A percentile compares a stretch with the other conserved stretches of the same genome.
These are phyloP conservation scores for Trichosporon ovoides DNA, from an alignment of 1,284 basidiomycete genomes.

Conservation along the genomic window DNA sequence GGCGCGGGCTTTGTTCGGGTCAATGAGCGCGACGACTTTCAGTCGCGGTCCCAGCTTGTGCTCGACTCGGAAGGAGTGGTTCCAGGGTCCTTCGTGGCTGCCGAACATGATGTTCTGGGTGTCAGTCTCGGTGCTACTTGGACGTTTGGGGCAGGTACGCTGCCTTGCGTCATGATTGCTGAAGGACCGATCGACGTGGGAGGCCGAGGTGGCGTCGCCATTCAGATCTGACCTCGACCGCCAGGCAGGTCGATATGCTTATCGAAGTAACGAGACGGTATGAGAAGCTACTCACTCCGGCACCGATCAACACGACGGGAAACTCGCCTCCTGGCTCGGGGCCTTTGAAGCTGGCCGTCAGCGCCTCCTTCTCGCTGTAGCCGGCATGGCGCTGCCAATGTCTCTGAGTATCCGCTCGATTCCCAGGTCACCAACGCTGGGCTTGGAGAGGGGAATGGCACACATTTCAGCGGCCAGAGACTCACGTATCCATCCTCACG, in stretches of 20 bases:
- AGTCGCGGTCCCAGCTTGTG: constrained; percentile 93
- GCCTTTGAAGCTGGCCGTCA: background rate
- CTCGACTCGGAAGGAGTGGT: constrained; percentile 89
- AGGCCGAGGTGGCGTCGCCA: too few species aligned
- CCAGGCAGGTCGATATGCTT: too few species aligned
- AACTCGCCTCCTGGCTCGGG: constrained; percentile 58
- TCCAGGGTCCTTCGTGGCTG: constrained; percentile 64
- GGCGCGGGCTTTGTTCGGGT: constrained; percentile 80
- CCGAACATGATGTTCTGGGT: constrained; percentile 89
- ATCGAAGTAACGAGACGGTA: background rate
- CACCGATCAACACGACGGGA: constrained; percentile 86
- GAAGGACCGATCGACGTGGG: too few species aligned
- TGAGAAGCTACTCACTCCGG: constrained; percentile 61
- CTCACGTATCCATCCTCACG: constrained; percentile 44
- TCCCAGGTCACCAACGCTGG: too few species aligned
- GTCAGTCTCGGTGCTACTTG: too few species aligned
- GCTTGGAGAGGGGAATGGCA: too few species aligned
- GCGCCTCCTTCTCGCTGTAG: background rate
- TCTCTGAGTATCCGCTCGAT: too few species aligned
- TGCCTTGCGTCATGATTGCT: too few species aligned
- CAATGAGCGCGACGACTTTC: constrained; percentile 90
- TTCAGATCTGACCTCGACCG: too few species aligned
- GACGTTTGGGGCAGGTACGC: too few species aligned
- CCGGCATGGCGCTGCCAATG: too few species aligned
- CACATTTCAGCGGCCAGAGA: too few species aligned